Percentiles rank a stretch among this genome's conserved stretches.
These are phyloP conservation scores for Effrenium voratum DNA, from an alignment of 73 alveolate species.

Conservation along the genomic window DNA sequence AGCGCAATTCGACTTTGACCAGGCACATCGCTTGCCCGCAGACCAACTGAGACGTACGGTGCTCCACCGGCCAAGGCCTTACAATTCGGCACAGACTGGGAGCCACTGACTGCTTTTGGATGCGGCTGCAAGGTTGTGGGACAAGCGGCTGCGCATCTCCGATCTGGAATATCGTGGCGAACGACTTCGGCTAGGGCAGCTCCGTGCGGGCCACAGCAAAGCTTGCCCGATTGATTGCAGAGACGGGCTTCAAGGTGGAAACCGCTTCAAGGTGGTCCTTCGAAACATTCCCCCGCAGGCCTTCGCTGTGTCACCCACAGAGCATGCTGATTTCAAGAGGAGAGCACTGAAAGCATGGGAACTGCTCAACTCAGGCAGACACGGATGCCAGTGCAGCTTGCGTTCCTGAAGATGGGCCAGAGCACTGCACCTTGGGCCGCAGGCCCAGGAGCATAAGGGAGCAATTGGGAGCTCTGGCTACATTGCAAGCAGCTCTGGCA, in stretches of 20 bases:
- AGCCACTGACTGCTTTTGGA: not conserved
- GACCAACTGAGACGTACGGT: constrained; percentile 81
- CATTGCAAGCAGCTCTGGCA: too few relatives aligned
- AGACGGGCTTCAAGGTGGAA: not conserved
- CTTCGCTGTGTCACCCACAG: not conserved
- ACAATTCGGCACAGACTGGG: not conserved
- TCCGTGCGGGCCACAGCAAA: not conserved
- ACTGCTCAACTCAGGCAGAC: too few relatives aligned
- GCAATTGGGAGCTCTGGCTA: too few relatives aligned
- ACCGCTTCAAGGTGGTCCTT: constrained; percentile 62
- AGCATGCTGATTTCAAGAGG: too few relatives aligned
- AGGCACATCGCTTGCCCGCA: constrained; percentile 78
- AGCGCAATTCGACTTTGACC: not conserved
- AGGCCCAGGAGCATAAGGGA: too few relatives aligned
- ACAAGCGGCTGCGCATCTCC: constrained; percentile 68
- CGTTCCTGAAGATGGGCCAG: too few relatives aligned
- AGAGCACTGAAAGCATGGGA: too few relatives aligned
- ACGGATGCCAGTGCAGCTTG: too few relatives aligned
- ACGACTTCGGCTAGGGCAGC: constrained; percentile 68
- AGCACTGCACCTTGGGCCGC: too few relatives aligned
- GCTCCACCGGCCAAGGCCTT: constrained; percentile 44
- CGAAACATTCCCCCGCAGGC: constrained; percentile 19
- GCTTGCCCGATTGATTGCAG: too few relatives aligned
- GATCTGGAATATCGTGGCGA: constrained; percentile 37
- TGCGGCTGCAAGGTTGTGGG: constrained; percentile 59